A percentile compares a stretch with the other conserved stretches of the same genome.
Evolutionary conservation across 2,329 filamentous ascomycete genomes (phyloP).

Genomic region (Pseudogymnoascus sp.): DNA sequence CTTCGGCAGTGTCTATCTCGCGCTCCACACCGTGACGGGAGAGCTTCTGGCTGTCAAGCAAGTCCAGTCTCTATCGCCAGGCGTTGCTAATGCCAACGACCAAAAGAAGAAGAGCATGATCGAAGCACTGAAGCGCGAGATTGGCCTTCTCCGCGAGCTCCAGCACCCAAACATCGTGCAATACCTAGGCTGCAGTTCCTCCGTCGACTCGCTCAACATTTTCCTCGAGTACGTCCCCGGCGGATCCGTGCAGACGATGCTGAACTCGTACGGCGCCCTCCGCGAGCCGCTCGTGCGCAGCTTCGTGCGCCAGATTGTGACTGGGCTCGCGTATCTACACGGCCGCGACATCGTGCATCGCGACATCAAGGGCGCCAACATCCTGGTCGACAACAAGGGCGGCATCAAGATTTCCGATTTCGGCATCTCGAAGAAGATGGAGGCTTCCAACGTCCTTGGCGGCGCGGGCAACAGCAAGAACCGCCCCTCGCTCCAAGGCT

Average conservation of each 20-base stretch:
- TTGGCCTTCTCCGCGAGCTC: conserved; percentile 83
- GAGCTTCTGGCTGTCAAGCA: conserved; percentile 98
- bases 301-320: conserved; percentile 92
- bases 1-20: conserved; percentile 91
- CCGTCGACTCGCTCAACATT: conserved; percentile 91
- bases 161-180: conserved; percentile 97
- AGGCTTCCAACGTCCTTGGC: conserved; percentile 75
- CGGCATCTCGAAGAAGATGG: conserved; percentile 95
- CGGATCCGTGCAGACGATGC: conserved; percentile 95
- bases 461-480: conserved; percentile 61
- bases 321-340: conserved; percentile 87
- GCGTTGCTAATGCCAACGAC: conserved; percentile 72
- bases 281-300: conserved; percentile 89
- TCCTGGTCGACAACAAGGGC: conserved; percentile 97
- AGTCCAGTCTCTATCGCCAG: conserved; percentile 77
- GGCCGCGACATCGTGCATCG: conserved; percentile 93
- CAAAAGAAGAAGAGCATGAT: conserved; percentile 97
- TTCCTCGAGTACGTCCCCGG: conserved; percentile 98
- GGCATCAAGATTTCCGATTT: conserved; percentile 99
- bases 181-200: conserved; percentile 90
- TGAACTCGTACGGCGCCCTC: conserved; percentile 94
- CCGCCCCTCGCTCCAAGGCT: conserved; percentile 80
- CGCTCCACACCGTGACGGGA: conserved; percentile 89
- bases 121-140: conserved; percentile 92
- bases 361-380: conserved; percentile 98